Conservation (phyloP, 495 filamentous ascomycete species). For the Penicillium ochrochloron region DNA sequence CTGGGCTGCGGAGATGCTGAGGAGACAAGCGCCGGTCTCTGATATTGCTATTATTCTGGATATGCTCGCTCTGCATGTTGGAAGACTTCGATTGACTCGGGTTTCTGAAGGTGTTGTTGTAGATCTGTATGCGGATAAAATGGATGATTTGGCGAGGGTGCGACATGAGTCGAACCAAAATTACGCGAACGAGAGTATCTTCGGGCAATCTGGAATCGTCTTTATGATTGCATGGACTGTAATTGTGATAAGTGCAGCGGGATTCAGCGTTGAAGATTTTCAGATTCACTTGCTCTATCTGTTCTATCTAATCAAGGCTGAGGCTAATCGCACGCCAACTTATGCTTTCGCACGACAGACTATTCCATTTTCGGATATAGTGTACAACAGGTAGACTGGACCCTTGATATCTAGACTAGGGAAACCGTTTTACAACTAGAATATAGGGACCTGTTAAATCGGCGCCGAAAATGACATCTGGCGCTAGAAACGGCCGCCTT, state of each 20-base stretch:
- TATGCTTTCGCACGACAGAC: too few species aligned
- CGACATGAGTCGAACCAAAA: neutral
- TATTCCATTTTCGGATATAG: too few species aligned
- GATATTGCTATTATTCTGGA: neutral
- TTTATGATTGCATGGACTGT: constrained; percentile 2
- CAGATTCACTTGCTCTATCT: neutral
- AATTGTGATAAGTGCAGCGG: constrained; percentile 1
- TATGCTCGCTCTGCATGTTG: constrained; percentile 6
- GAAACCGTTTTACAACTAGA: too few species aligned
- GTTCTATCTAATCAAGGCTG: neutral
- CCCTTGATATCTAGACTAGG: too few species aligned
- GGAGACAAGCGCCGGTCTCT: neutral
- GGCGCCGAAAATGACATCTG: too few species aligned
- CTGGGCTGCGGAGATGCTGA: neutral
- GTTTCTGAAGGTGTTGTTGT: neutral
- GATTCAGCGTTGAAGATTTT: neutral
- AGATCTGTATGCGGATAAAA: neutral
- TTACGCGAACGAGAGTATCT: constrained; percentile 1
- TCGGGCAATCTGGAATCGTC: neutral
- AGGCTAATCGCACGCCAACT: too few species aligned
- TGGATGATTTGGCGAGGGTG: neutral
- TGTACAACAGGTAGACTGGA: too few species aligned
- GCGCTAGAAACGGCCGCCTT: too few species aligned
- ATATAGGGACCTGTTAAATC: too few species aligned
- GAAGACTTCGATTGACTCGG: constrained; percentile 1